Percentiles rank a stretch among this genome's conserved stretches.
phyloP scores from a whole-genome alignment of 352 stramenopile species.

The Globisporangium megalacanthum region DNA sequence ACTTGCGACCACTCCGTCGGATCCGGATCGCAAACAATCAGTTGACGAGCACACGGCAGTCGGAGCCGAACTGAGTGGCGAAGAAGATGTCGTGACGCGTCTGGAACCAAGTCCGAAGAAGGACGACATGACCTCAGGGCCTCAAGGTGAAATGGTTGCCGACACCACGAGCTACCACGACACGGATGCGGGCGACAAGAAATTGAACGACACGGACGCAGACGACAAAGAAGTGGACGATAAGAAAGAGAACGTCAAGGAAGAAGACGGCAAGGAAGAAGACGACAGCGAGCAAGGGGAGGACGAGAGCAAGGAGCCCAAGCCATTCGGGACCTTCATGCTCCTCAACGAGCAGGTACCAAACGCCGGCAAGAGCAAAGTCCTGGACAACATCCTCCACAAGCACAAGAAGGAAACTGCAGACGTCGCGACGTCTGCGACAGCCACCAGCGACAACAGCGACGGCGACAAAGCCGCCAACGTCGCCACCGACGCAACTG shows the following conservation, averaged over 20 bases:
- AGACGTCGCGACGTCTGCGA: background rate
- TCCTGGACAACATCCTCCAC: slow-evolving; percentile 31
- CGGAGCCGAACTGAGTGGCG: no score
- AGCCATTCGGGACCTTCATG: slow-evolving; percentile 35
- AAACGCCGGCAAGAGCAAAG: slow-evolving; percentile 26
- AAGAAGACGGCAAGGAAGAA: background rate
- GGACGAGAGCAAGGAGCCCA: slow-evolving; percentile 7
- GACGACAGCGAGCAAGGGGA: slow-evolving; percentile 1
- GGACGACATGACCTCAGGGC: no score
- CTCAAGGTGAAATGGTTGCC: no score
- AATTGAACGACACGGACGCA: background rate
- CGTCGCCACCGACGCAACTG: background rate
- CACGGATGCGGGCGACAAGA: background rate
- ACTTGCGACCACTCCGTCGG: no score
- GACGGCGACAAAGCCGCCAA: background rate
- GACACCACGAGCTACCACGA: background rate
- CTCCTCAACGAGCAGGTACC: slow-evolving; percentile 31
- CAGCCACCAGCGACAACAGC: no score
- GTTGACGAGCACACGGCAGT: no score
- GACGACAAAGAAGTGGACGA: slow-evolving; percentile 1
- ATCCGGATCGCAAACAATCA: no score
- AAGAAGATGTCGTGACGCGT: background rate
- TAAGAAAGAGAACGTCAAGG: no score
- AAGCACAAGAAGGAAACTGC: slow-evolving; percentile 13
- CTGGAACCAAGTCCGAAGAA: background rate